Base-by-base conservation (phyloP, 2,329 filamentous ascomycete species). In the Alternaria ethzedia region DNA sequence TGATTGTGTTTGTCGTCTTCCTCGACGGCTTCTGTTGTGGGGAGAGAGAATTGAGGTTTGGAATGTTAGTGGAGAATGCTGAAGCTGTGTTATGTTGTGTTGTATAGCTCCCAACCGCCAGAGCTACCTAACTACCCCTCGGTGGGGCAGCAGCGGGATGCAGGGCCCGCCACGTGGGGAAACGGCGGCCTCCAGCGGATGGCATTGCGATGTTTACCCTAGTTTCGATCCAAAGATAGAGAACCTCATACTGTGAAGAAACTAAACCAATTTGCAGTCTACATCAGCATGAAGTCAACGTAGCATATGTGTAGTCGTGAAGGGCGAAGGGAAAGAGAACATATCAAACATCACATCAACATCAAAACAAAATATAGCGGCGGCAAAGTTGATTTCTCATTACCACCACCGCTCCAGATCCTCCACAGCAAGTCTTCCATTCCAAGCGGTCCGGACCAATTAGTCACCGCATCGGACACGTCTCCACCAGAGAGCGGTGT, bases 401-500 rank as follows among this genome's bases (percentile, higher is more conserved):
- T 75, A 70, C 64, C 69, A 70, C 74, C 68, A 64, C 74, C 71
- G 63, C 73, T 71, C 71, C 66, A 55, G 59, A 55, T 66, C 66
- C 47, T 68, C 67, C 71, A 54, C 67, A 64, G 64, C 65, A 65
- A 72, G 61, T 70, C 66, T 70, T 41, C 61, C 61, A 67, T 63
- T 54, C 23, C 69, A 72, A 72, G 73, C 69, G 70, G 72, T 76
- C 65, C 73, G 72, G 45, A 63, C 64, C 71, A 71, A 72, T 69
- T 61, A 69, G 64, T 66, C 46, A 58, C 73, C 69, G 63, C 69
- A 66, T 64, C 59, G 63, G 54, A 62, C 70, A 54, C 36, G 45
- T 65, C 57, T 67, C 68, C 70, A 68, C 61, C 61, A 67, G 59
- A 68, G 66, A 59, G 56, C 65, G 63, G 58, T 70, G 67, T 67